Evolutionary conservation across 2,329 filamentous ascomycete genomes (phyloP).

Genomic region (Raffaelea arxii): DNA sequence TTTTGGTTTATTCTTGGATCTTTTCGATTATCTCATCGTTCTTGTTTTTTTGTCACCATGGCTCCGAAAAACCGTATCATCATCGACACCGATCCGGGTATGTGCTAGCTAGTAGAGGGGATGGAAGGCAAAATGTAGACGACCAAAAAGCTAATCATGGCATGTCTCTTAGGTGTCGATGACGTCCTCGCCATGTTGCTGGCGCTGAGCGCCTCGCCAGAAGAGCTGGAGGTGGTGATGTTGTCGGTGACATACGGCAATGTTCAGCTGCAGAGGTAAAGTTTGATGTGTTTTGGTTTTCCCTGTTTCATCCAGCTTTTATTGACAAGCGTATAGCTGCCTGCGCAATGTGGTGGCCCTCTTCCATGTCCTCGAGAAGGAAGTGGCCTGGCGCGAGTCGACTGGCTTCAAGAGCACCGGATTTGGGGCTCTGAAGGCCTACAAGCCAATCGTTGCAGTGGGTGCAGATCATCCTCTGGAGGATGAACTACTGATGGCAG

Average conservation of each 20-base stretch:
- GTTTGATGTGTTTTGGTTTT: constrained; percentile 10
- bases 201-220: constrained; percentile 68
- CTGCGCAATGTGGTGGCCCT: constrained; percentile 80
- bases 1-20: no score
- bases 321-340: constrained; percentile 45
- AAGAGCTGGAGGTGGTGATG: constrained; percentile 78
- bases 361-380: constrained; percentile 86
- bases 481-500: constrained; percentile 68
- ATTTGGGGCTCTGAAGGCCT: constrained; percentile 61
- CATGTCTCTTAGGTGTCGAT: constrained; percentile 68
- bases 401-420: constrained; percentile 53
- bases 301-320: neutral
- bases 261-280: constrained; percentile 70
- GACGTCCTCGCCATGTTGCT: constrained; percentile 84
- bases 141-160: no score
- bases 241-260: constrained; percentile 92
- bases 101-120: no score
- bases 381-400: constrained; percentile 70
- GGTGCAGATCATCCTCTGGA: constrained; percentile 80
- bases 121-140: no score
- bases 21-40: no score
- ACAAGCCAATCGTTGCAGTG: constrained; percentile 76
- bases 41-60: constrained; percentile 34
- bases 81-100: constrained; percentile 90
- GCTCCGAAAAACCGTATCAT: constrained; percentile 68